Base-by-base conservation (phyloP, 768 basidiomycete genomes). In the Coprinopsis cinerea region DNA sequence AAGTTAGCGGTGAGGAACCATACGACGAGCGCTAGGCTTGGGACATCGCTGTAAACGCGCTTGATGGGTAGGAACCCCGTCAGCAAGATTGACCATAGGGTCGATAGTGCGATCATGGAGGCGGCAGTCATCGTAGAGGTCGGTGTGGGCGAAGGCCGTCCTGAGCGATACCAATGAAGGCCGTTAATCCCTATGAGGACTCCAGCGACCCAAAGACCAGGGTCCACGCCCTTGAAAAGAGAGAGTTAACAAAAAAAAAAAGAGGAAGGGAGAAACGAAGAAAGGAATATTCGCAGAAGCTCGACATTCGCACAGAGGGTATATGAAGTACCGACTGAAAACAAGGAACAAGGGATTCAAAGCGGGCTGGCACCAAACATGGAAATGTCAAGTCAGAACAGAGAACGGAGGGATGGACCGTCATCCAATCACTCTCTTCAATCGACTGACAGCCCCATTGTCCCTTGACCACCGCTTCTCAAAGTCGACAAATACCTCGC, bases 21-120 rank as follows among this genome's bases (percentile, higher is more conserved):
- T 3, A 65, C 35, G 53, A 86, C 83, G 57, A 76, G 77, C 22
- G 75, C 53, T 40, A 83, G 71, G 4, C 81, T 83, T 7, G 79
- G 81, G 9, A 77, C 65, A 57, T 85, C 44, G 44, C 44, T 45
- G 27, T 45, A 45, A 15, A 45, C 18, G 5, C 44, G 44, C 18
- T 45, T 45, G 11, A 45, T 18, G 6, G 44, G 44, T 15, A 45
- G 44, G 27, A 45, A 45, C 5, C 4, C 15, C 5, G 44, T 27
- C 15, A 45, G 44, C 18, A 32, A 18, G 27, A 27, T 5, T 10
- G 27, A 6, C 4, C 17, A 28, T 15, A 45, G 11, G 20, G 18
- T 32, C 14, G 44, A 45, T 4, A 45, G 5, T 4, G 27, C 44
- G 18, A 45, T 45, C 27, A 45, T 11, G 4, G 44, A 4, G 20